Base-by-base conservation (phyloP, 192 early-diverging fungal species). In the Geranomyces michiganensis region DNA sequence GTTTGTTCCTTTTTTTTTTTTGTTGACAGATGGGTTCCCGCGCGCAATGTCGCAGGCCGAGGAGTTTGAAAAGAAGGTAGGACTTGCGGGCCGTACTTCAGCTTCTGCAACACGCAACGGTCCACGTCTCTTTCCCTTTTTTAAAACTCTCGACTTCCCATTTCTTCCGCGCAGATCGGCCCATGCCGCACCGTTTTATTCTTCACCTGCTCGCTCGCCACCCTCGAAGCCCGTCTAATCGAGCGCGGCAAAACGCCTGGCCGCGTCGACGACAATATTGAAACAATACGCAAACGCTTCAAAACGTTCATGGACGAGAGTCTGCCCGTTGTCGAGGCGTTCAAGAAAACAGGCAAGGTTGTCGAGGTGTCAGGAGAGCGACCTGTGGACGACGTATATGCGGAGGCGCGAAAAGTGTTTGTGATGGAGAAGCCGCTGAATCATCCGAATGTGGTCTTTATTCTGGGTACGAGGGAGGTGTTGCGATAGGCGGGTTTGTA, bases 201-300 rank as follows among this genome's bases (percentile, higher is more conserved):
- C 56, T 82, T 81, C 79, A 62, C 73, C n/a, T 88, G 88, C 63
- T 76, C 88, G 19, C 64, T 78, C 30, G 77, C 81, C 0, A 67
- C 73, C 1, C 72, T 90, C 41, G 81, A 85, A 62, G 19, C 12
- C 22, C 77, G 86, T 19, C 65, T 88, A n/a, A 21, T 88, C n/a
- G 81, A 88, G 61, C 75, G 84, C 24, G 84, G 83, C 1, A 83
- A 85, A 65, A 88, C 79, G 13, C 75, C 76, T 56, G 84, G 81
- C 12, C 64, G 86, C 24, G 77, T 74, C 1, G 84, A 88, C 65
- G 86, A 88, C 64, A 87, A 88, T 62, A 55, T 85, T 43, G 84
- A 85, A 46, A 87, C 86, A 0, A 85, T 86, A 32, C 33, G 67
- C 24, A 84, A 88, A 60, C 73, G 86, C 48, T 87, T 88, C 70